A percentile compares a stretch with the other conserved stretches of the same genome.
phyloP scores from a whole-genome alignment of 169 alveolate species.

The Prorocentrum cordatum region DNA sequence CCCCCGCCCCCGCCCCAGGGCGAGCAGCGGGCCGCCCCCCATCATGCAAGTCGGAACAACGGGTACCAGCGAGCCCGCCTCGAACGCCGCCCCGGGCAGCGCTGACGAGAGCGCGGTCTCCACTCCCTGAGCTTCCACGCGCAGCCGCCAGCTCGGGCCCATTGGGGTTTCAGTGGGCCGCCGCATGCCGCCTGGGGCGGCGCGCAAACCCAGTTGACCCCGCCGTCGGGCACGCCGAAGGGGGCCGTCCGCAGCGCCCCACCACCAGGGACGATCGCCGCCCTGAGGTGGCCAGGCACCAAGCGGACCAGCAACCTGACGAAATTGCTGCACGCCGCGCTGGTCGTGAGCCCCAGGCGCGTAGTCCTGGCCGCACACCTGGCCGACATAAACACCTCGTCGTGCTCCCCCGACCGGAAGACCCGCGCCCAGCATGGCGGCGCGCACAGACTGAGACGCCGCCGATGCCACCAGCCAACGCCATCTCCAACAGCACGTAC shows the following conservation, averaged over 20 bases:
- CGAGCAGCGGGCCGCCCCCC: not conserved
- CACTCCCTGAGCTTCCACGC: not conserved
- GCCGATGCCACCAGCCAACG: too few relatives aligned
- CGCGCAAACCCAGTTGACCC: not conserved
- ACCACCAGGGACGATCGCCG: not conserved
- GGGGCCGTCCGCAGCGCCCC: not conserved
- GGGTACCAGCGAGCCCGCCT: too few relatives aligned
- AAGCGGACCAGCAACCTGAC: not conserved
- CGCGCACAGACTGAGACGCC: too few relatives aligned
- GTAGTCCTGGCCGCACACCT: not conserved
- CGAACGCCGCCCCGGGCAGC: too few relatives aligned
- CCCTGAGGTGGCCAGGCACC: not conserved
- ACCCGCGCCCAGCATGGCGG: not conserved
- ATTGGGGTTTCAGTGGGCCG: not conserved
- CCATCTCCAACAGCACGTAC: too few relatives aligned
- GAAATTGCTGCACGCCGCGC: not conserved
- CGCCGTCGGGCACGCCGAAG: not conserved
- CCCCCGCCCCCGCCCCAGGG: not conserved
- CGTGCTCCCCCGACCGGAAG: not conserved
- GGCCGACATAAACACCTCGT: not conserved
- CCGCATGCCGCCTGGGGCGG: not conserved
- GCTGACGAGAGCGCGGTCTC: too few relatives aligned
- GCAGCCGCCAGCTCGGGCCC: not conserved
- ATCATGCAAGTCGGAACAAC: not conserved
- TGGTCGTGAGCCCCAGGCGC: not conserved